Base-by-base conservation (phyloP, 495 filamentous ascomycete species). In the Neurospora sp. region DNA sequence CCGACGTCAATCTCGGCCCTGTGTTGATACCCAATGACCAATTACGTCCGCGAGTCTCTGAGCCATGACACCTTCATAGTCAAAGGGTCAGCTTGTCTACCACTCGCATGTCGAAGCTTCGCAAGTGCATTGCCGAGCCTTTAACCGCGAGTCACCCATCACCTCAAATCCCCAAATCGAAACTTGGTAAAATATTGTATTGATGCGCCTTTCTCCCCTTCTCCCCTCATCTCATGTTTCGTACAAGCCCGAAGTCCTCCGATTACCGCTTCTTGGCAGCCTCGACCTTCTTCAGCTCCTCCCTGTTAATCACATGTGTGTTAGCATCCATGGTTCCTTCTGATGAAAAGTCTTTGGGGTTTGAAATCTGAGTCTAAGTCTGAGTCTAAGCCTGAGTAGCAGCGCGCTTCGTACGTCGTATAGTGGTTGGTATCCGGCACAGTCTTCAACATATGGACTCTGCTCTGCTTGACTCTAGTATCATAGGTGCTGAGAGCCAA, bases 221-320 rank as follows among this genome's bases (percentile, higher is more conserved):
- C 27, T 22, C 20, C 1, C 45, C 20, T 48, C n/a, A 48, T 48
- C 2, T 22, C 44, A 37, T 37, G 3, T 48, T 48, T 4, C 8
- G 3, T 61, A 2, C 38, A 59, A 70, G 70, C 31, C 20, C 16
- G n/a, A 40, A 8, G 31, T 17, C 12, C 0, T 12, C 10, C n/a
- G 17, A 75, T 81, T 73, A 86, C 79, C 85, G 82, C 78, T 85
- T 84, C 84, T 89, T 91, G 72, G 86, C 85, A 41, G 89, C 86
- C 76, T 94, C 92, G 76, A 97, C 94, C 84, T 97, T 98, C 87
- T 96, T 97, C 71, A 97, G 80, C 81, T 99, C 96, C 83, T 97
- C 94, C 85, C 95, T 41, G 39, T 37, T 37, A 0, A 37, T 0
- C 35, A 37, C 35, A 37, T 37, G 35, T 37, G 35, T 37, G 35